Percentiles rank a stretch among this genome's conserved stretches.
phyloP scores from a whole-genome alignment of 1,284 basidiomycete genomes.

The Neotropicomus parvogracilis region DNA sequence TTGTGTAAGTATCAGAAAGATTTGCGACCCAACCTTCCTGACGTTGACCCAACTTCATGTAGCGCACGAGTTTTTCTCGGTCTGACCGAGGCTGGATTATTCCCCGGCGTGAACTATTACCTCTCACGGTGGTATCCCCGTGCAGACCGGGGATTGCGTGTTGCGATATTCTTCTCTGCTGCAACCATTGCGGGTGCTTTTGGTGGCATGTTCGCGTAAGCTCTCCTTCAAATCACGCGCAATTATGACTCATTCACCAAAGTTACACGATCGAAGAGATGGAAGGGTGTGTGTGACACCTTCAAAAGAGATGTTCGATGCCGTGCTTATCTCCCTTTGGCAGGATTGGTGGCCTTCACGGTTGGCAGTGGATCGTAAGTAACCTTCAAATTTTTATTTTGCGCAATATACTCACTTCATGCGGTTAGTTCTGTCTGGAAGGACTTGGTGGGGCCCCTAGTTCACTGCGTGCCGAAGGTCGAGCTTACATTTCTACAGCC shows the following conservation, averaged over 20 bases:
- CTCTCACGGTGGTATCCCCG: slow-evolving; percentile 52
- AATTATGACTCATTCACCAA: not conserved
- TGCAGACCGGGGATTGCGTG: slow-evolving; percentile 43
- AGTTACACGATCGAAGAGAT: slow-evolving; percentile 33
- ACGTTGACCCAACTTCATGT: slow-evolving; percentile 4
- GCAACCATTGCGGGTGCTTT: slow-evolving; percentile 50
- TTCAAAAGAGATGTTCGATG: not conserved
- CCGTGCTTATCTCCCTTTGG: not conserved
- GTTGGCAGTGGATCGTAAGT: slow-evolving; percentile 48
- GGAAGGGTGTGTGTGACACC: slow-evolving; percentile 34
- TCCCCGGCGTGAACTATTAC: slow-evolving; percentile 52
- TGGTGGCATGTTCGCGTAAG: slow-evolving; percentile 36
- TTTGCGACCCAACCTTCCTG: not conserved
- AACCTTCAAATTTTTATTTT: not conserved
- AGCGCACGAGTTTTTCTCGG: slow-evolving; percentile 42
- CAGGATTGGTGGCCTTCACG: slow-evolving; percentile 37
- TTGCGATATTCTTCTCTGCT: slow-evolving; percentile 59
- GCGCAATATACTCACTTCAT: not conserved
- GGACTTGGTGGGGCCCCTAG: slow-evolving; percentile 24
- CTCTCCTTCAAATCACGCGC: not conserved
- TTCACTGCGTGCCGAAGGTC: not conserved
- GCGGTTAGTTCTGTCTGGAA: slow-evolving; percentile 33
- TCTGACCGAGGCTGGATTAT: slow-evolving; percentile 50
- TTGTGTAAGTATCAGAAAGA: slow-evolving; percentile 20
- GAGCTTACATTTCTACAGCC: slow-evolving; percentile 18